Percentiles rank a stretch among this genome's conserved stretches.
Evolutionary conservation across 2,329 filamentous ascomycete species (phyloP).

Genomic region (Alternaria alternata): DNA sequence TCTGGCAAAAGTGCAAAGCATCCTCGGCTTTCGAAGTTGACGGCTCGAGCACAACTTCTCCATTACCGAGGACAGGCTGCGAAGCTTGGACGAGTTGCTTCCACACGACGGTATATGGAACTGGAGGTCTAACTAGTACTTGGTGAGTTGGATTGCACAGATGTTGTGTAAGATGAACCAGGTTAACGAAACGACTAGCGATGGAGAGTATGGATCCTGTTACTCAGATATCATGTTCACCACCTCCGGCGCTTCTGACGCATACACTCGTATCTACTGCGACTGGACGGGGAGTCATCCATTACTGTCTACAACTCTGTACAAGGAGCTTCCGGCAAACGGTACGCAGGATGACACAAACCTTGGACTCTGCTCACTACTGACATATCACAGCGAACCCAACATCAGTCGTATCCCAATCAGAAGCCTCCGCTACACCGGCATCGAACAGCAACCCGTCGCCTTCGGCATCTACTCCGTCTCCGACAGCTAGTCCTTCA

Average conservation of each 20-base stretch:
- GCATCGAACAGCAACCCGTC: not conserved
- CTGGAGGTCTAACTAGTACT: conserved; percentile 3
- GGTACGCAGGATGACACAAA: not conserved
- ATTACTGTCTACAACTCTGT: conserved; percentile 1
- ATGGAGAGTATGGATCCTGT: conserved; percentile 1
- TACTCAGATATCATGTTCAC: conserved; percentile 5
- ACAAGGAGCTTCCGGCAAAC: conserved; percentile 1
- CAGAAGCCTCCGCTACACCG: not conserved
- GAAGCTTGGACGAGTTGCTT: conserved; percentile 9
- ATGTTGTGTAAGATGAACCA: not conserved
- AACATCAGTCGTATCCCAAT: not conserved
- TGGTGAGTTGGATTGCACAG: not conserved
- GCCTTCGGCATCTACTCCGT: not conserved
- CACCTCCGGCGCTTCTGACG: not conserved
- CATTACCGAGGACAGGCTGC: not conserved
- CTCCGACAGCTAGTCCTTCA: not conserved
- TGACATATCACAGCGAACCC: not conserved
- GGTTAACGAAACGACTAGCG: not conserved
- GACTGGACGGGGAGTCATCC: conserved; percentile 6
- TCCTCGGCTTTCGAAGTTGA: conserved; percentile 1
- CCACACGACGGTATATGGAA: conserved; percentile 1
- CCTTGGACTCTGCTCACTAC: too few relatives aligned
- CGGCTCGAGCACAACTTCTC: not conserved
- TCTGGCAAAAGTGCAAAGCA: conserved; percentile 3
- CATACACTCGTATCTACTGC: conserved; percentile 8